phyloP scores from a whole-genome alignment of 805 yeast species.

The Jamesozyma lodderae region DNA sequence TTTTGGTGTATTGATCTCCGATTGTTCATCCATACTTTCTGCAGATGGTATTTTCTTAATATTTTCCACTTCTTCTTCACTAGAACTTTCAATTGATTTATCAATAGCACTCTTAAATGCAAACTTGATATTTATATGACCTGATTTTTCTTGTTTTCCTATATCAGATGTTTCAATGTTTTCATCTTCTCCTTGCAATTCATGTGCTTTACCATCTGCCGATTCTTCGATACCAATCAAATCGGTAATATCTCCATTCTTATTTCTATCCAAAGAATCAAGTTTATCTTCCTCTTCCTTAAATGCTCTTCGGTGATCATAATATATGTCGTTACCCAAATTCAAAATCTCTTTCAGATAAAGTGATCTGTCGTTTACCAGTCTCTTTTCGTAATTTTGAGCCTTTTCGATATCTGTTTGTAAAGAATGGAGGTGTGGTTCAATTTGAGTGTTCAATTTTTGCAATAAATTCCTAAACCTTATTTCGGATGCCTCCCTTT shows the following conservation, averaged over 20 bases:
- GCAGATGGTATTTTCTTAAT: neutral
- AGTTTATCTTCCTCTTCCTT: conserved; percentile 16
- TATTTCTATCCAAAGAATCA: conserved; percentile 14
- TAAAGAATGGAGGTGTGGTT: conserved; percentile 13
- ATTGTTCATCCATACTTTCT: neutral
- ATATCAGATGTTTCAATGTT: conserved; percentile 7
- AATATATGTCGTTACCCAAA: conserved; percentile 16
- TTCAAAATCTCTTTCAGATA: conserved; percentile 20
- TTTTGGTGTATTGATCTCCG: neutral
- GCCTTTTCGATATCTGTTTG: conserved; percentile 10
- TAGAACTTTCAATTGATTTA: neutral
- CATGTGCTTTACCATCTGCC: neutral
- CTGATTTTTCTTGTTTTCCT: conserved; percentile 23
- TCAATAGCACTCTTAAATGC: conserved; percentile 2
- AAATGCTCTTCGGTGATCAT: conserved; percentile 23
- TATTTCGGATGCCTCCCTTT: conserved; percentile 10
- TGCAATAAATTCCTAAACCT: conserved; percentile 13
- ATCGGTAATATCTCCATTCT: conserved; percentile 3
- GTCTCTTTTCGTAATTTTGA: conserved; percentile 12
- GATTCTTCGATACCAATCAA: neutral
- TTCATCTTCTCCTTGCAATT: neutral
- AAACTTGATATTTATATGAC: conserved; percentile 17
- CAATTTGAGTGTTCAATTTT: conserved; percentile 10
- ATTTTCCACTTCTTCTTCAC: neutral
- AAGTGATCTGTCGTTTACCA: conserved; percentile 11